These are phyloP conservation scores for Protomyces macrosporus DNA, from an alignment of 1,139 yeast genomes.

Conservation along the genomic window DNA sequence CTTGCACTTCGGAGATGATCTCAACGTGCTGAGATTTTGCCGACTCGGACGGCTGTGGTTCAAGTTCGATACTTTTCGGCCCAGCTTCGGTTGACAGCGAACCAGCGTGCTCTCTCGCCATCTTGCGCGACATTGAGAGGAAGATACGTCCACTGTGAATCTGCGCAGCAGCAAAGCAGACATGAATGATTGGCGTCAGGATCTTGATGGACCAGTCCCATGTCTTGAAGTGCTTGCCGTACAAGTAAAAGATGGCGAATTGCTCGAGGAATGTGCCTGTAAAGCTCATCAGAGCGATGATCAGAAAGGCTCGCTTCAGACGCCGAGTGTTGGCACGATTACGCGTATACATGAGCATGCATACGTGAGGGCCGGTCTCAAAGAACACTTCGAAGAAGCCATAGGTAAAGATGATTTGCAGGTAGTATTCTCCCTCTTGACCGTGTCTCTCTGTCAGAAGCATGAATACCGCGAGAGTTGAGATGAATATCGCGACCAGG, in stretches of 20 bases:
- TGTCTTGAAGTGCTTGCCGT: background rate
- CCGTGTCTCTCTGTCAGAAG: slow-evolving; percentile 3
- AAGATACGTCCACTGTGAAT: slow-evolving; percentile 12
- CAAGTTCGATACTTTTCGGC: background rate
- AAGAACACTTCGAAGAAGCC: slow-evolving; percentile 12
- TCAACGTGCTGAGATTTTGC: no score
- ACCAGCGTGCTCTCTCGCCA: slow-evolving; percentile 9
- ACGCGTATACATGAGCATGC: slow-evolving; percentile 3
- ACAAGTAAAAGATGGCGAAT: slow-evolving; percentile 4
- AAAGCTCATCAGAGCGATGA: slow-evolving; percentile 5
- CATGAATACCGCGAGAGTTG: slow-evolving; percentile 3
- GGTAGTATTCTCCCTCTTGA: slow-evolving; percentile 5
- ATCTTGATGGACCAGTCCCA: slow-evolving; percentile 11
- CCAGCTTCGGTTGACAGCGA: background rate
- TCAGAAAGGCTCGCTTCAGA: slow-evolving; percentile 6
- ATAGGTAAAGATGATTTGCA: slow-evolving; percentile 8
- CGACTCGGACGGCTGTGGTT: background rate
- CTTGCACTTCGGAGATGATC: no score
- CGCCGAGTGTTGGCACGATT: background rate
- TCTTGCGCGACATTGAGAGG: slow-evolving; percentile 11
- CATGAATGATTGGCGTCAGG: slow-evolving; percentile 10
- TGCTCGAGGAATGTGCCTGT: slow-evolving; percentile 11
- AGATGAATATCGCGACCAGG: slow-evolving; percentile 6
- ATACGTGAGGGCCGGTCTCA: slow-evolving; percentile 13
- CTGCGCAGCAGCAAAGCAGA: slow-evolving; percentile 11